A percentile compares a stretch with the other conserved stretches of the same genome.
These are phyloP conservation scores for Laetiporus sulphureus DNA, from an alignment of 1,284 basidiomycete species.

Conservation along the genomic window DNA sequence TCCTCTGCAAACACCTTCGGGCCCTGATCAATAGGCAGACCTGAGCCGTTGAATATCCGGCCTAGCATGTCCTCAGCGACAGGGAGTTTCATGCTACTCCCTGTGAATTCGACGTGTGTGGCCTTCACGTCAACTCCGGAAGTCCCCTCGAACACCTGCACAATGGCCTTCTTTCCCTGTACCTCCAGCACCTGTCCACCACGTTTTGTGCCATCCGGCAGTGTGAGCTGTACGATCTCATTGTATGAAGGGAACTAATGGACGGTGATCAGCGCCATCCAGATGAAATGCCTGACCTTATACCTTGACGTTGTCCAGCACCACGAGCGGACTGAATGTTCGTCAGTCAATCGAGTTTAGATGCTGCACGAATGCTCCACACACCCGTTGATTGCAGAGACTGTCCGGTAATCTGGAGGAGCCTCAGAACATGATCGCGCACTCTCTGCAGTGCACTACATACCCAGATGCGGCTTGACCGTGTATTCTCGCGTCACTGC, in stretches of 20 bases:
- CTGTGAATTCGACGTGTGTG: constrained; percentile 98
- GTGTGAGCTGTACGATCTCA: constrained; percentile 94
- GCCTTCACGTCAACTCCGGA: constrained; percentile 96
- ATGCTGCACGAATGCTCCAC: constrained; percentile 19
- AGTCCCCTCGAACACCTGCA: constrained; percentile 99
- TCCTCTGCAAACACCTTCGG: constrained; percentile 99
- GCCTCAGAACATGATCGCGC: constrained; percentile 10
- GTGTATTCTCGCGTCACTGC: constrained; percentile 82
- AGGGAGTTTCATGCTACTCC: constrained; percentile 97
- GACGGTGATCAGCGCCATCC: constrained; percentile 6
- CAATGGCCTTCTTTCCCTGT: constrained; percentile 97
- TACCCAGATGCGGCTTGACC: constrained; percentile 88
- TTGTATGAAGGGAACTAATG: constrained; percentile 96
- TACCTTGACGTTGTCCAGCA: constrained; percentile 98
- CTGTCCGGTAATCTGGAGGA: constrained; percentile 84
- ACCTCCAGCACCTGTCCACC: constrained; percentile 99
- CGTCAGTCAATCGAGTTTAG: constrained; percentile 1
- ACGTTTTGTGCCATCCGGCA: constrained; percentile 93
- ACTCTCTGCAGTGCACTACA: constrained; percentile 8
- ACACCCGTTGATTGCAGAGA: constrained; percentile 95
- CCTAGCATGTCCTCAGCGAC: constrained; percentile 99
- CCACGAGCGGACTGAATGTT: constrained; percentile 75
- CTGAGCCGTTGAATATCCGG: constrained; percentile 98
- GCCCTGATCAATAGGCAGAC: constrained; percentile 96
- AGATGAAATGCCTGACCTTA: constrained; percentile 12